Percentiles rank a stretch among this genome's conserved stretches.
These are phyloP conservation scores for Fusarium citri DNA, from an alignment of 2,329 filamentous ascomycete genomes.

Conservation along the genomic window DNA sequence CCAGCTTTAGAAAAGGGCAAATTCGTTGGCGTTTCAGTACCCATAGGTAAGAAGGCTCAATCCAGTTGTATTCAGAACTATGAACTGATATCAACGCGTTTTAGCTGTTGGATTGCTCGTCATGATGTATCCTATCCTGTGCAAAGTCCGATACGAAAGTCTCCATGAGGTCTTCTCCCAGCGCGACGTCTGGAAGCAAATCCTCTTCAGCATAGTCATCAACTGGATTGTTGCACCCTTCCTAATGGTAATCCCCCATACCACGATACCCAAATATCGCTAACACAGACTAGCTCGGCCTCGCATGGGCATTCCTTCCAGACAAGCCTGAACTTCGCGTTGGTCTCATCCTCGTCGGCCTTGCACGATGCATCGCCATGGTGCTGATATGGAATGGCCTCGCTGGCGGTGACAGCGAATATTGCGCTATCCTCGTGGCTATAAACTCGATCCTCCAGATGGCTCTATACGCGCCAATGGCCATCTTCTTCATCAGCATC, in stretches of 20 bases:
- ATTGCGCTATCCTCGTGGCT: conserved; percentile 84
- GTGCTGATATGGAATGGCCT: conserved; percentile 75
- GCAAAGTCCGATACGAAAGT: conserved; percentile 84
- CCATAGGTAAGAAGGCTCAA: conserved; percentile 65
- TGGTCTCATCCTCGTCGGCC: conserved; percentile 83
- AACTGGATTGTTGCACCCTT: conserved; percentile 89
- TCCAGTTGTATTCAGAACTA: too few relatives aligned
- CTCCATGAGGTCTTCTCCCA: conserved; percentile 74
- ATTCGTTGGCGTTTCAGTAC: conserved; percentile 76
- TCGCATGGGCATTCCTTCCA: conserved; percentile 76
- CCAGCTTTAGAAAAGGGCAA: conserved; percentile 74
- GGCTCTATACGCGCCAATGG: conserved; percentile 76
- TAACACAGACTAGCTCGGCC: conserved; percentile 60
- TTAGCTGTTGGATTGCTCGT: conserved; percentile 81
- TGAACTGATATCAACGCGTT: background rate
- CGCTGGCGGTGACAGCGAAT: conserved; percentile 81
- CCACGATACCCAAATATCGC: background rate
- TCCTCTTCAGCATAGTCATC: conserved; percentile 78
- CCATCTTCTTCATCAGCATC: conserved; percentile 76
- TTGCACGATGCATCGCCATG: conserved; percentile 73
- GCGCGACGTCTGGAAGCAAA: conserved; percentile 78
- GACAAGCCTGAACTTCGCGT: conserved; percentile 68
- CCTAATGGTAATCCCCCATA: conserved; percentile 72
- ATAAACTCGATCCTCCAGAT: conserved; percentile 82
- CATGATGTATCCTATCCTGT: conserved; percentile 96